Percentiles rank a stretch among this genome's conserved stretches.
Evolutionary conservation across 73 alveolate species (phyloP).

Genomic region (Paramecium pentaurelia): DNA sequence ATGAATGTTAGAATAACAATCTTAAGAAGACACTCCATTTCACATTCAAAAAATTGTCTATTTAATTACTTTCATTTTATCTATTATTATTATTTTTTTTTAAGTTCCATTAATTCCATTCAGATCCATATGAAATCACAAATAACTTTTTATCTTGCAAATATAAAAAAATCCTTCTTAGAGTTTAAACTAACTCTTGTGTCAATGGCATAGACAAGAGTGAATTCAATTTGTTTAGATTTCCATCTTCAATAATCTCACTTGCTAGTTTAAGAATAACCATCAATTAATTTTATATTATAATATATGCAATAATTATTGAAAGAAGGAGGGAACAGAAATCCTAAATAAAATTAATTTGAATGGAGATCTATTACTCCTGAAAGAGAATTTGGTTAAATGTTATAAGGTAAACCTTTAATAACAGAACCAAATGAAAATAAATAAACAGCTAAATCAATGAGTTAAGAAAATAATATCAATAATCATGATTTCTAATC

Average conservation of each 20-base stretch:
- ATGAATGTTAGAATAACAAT: not conserved
- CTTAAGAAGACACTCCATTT: slow-evolving; percentile 44
- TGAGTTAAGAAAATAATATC: slow-evolving; percentile 31
- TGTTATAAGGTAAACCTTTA: not conserved
- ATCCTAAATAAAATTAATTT: not conserved
- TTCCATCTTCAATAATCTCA: slow-evolving; percentile 28
- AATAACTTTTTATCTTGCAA: not conserved
- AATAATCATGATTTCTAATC: not conserved
- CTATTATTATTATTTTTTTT: not conserved
- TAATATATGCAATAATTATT: not conserved
- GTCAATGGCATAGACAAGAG: not conserved
- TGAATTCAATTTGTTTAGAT: not conserved
- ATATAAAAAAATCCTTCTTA: slow-evolving; percentile 23
- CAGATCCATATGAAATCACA: not conserved
- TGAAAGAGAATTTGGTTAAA: slow-evolving; percentile 11
- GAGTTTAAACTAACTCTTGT: not conserved
- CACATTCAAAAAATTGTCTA: not conserved
- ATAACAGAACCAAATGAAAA: slow-evolving; percentile 44
- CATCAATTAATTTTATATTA: not conserved
- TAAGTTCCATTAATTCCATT: not conserved
- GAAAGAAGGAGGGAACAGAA: not conserved
- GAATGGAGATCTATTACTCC: slow-evolving; percentile 54
- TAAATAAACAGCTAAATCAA: slow-evolving; percentile 35
- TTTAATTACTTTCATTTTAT: not conserved
- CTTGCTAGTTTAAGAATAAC: not conserved